Evolutionary conservation across 1,284 basidiomycete genomes (phyloP).

Genomic region (Pseudozyma tsukubaensis): DNA sequence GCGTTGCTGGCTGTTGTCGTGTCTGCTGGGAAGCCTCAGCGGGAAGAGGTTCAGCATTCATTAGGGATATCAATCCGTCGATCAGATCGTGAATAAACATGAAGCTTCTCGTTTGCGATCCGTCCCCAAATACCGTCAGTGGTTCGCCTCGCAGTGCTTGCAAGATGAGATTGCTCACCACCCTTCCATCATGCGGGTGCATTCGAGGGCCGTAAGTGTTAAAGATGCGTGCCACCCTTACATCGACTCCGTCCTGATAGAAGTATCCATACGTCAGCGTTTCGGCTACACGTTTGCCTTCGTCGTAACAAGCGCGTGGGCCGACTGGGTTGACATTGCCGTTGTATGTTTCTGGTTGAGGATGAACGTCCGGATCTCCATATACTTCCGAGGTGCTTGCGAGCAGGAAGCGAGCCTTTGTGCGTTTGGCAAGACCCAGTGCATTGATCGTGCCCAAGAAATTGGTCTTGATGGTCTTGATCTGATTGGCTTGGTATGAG

Average conservation of each 20-base stretch:
- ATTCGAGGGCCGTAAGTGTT: slow-evolving; percentile 72
- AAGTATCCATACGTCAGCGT: slow-evolving; percentile 74
- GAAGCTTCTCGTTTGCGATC: slow-evolving; percentile 94
- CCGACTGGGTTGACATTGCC: slow-evolving; percentile 96
- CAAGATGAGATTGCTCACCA: slow-evolving; percentile 98
- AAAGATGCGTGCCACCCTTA: slow-evolving; percentile 70
- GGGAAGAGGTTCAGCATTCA: slow-evolving; percentile 48
- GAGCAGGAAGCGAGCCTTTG: slow-evolving; percentile 95
- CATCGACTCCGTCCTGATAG: slow-evolving; percentile 91
- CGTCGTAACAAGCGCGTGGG: slow-evolving; percentile 96
- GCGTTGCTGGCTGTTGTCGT: slow-evolving; percentile 6
- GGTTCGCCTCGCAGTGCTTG: slow-evolving; percentile 94
- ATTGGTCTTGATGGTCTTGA: slow-evolving; percentile 83
- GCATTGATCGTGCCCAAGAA: slow-evolving; percentile 90
- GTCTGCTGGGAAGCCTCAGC: slow-evolving; percentile 74
- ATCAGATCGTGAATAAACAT: slow-evolving; percentile 74
- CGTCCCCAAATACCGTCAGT: slow-evolving; percentile 97
- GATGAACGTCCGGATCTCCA: slow-evolving; percentile 95
- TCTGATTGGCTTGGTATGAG: slow-evolving; percentile 60
- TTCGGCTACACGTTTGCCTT: slow-evolving; percentile 73
- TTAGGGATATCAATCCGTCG: slow-evolving; percentile 69
- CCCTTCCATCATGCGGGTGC: slow-evolving; percentile 95
- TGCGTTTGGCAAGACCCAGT: slow-evolving; percentile 97
- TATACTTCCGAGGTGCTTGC: slow-evolving; percentile 97
- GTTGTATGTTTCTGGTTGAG: slow-evolving; percentile 78